Evolutionary conservation across 208 protist genomes (phyloP).

Genomic region (Acanthamoeba comandoni): DNA sequence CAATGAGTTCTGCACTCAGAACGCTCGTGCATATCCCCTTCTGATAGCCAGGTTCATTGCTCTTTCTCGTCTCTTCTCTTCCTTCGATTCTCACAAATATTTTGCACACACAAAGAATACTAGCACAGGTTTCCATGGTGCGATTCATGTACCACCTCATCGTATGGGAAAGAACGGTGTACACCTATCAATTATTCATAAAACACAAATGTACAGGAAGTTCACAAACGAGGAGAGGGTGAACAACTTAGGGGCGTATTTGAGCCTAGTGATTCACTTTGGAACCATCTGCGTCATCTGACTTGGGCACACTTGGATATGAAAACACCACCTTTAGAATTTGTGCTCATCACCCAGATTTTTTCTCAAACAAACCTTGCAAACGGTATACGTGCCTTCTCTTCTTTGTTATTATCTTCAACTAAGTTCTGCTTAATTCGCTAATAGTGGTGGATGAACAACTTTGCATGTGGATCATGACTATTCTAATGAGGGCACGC

Average conservation of each 20-base stretch:
- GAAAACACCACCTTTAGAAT: slow-evolving; percentile 4
- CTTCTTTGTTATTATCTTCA: neutral
- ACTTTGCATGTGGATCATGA: slow-evolving; percentile 62
- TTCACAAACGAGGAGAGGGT: neutral
- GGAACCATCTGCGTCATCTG: neutral
- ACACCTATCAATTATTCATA: neutral
- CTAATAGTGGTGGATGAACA: slow-evolving; percentile 53
- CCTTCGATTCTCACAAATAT: neutral
- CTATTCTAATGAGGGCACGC: slow-evolving; percentile 38
- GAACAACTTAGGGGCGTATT: neutral
- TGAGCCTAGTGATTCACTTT: neutral
- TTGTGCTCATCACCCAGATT: slow-evolving; percentile 7
- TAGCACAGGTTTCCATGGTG: neutral
- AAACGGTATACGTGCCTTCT: slow-evolving; percentile 19
- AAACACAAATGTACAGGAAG: slow-evolving; percentile 15
- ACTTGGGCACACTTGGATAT: slow-evolving; percentile 12
- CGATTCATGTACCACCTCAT: no score
- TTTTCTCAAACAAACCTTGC: slow-evolving; percentile 39
- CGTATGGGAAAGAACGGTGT: neutral
- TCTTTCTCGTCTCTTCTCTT: neutral
- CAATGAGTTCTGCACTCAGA: neutral
- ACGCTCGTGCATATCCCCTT: slow-evolving; percentile 37
- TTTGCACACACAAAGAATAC: neutral
- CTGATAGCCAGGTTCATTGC: neutral
- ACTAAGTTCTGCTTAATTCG: neutral